Evolutionary conservation across 495 filamentous ascomycete genomes (phyloP), one percentile per base, ranked within the genome.

Genomic region (Parathielavia appendiculata): DNA sequence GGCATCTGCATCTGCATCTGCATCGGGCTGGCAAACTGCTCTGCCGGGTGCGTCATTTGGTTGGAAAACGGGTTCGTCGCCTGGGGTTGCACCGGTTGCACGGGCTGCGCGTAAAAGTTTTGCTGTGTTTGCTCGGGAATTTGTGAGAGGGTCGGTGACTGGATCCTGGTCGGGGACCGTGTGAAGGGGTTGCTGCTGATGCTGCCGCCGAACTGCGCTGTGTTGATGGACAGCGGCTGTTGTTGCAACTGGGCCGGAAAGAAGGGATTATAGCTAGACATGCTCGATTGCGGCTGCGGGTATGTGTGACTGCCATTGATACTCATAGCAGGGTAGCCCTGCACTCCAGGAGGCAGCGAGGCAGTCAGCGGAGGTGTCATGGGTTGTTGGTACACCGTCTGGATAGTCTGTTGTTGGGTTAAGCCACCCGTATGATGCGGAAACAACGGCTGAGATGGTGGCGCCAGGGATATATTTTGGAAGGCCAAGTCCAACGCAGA

Each of bases 351-450:
- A 30, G 64, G 77, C 19, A 83, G 73, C 13, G 81, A 82, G 16
- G 85, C 85, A 3, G 82, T 85, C 63, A 82, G 81, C 38, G 83
- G 83, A 17, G 83, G 84, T 3, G 81, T 83, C 65, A 81, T 82
- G 44, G 82, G 74, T 57, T 81, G 80, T 50, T 78, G 71, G 60
- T 73, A 73, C 47, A 65, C 43, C 9, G 75, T 47, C 57, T 82
- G 79, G 22, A 56, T 70, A 38, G 65, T 47, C 69, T 74, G 68
- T 23, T 76, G 75, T 43, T 83, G 83, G 19, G 83, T 80, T 63
- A 87, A 79, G 35, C 90, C 90, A 10, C 91, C 92, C 8, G 90
- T 95, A 22, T 86, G 85, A 71, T 95, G 83, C 0, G 90, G 90
- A 66, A 92, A 93, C 34, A 95, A 76, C 16, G 86, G 83, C 61